Evolutionary conservation across 768 basidiomycete genomes (phyloP), one percentile per base, ranked within the genome.

Genomic region (Lepiota brunneoincarnata): DNA sequence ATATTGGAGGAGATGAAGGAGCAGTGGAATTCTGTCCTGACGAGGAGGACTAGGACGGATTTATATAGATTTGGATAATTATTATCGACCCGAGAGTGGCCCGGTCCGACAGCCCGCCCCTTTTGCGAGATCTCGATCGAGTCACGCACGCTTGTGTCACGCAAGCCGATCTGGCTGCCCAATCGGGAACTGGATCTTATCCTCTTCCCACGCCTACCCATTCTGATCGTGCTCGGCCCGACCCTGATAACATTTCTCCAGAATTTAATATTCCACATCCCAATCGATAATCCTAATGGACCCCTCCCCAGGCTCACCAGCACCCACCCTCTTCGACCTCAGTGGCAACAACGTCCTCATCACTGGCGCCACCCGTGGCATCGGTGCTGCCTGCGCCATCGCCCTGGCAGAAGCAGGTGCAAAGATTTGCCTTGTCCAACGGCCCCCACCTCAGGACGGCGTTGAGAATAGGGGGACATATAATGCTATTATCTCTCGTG

Each of bases 291-390:
- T 57, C 51, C 46, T 59, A 58, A 84, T 85, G 82, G 78, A 83
- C 63, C 73, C 75, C 55, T 75, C 83, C 36, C 82, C 84, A 23
- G 58, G 68, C 31, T 58, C 69, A 71, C 64, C 75, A 69, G 61
- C 83, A 11, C 79, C 69, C 57, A 68, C 75, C 35, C 80, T 93
- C 46, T 92, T 92, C 70, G 78, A 80, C 54, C 81, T 93, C 63
- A 65, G 69, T 2, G 82, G 83, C 54, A 75, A 84, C 64, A 86
- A 80, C 54, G 88, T 80, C 34, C 83, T 93, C 69, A 80, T 93
- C 63, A 93, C 91, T 36, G 91, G 91, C 57, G 87, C 85, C 28
- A 83, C 87, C 20, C 76, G 90, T 68, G 90, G 79, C 17, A 81
- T 81, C 42, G 78, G 79, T n/a, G 73, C 75, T 9, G 76, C 77